phyloP scores from a whole-genome alignment of 1,284 basidiomycete species.

The Ustilago cynodontis region DNA sequence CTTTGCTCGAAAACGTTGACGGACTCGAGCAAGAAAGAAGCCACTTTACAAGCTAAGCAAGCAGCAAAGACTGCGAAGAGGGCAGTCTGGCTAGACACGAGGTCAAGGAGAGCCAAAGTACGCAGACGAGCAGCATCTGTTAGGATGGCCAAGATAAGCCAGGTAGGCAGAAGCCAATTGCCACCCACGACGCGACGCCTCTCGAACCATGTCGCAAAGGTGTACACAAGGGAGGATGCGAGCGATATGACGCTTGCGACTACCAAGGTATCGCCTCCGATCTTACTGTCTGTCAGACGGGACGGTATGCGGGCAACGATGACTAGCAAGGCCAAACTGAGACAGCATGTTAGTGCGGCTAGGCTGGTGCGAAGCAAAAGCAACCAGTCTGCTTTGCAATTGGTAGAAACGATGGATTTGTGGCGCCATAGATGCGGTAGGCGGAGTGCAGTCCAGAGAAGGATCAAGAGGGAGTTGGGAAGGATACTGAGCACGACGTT shows the following conservation, averaged over 20 bases:
- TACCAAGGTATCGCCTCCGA: neutral
- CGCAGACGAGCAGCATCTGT: constrained; percentile 45
- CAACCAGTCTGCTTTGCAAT: no score
- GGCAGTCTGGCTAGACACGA: neutral
- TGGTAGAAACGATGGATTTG: no score
- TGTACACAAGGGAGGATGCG: neutral
- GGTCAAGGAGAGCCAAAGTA: constrained; percentile 22
- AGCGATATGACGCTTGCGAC: neutral
- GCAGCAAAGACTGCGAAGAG: constrained; percentile 20
- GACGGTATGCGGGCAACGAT: no score
- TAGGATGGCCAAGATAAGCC: constrained; percentile 33
- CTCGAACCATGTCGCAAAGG: neutral
- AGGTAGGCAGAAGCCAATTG: neutral
- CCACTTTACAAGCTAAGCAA: neutral
- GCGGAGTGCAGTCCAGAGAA: neutral
- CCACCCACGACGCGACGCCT: neutral
- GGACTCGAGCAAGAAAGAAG: constrained; percentile 37
- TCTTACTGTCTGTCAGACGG: no score
- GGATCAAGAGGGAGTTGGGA: neutral
- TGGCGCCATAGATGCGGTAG: neutral
- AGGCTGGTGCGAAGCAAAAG: no score
- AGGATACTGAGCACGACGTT: neutral
- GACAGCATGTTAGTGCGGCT: no score
- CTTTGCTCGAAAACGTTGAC: constrained; percentile 29
- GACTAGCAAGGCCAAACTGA: no score